Evolutionary conservation across 306 rosid genomes (phyloP).

Genomic region (Rosa lucieae): DNA sequence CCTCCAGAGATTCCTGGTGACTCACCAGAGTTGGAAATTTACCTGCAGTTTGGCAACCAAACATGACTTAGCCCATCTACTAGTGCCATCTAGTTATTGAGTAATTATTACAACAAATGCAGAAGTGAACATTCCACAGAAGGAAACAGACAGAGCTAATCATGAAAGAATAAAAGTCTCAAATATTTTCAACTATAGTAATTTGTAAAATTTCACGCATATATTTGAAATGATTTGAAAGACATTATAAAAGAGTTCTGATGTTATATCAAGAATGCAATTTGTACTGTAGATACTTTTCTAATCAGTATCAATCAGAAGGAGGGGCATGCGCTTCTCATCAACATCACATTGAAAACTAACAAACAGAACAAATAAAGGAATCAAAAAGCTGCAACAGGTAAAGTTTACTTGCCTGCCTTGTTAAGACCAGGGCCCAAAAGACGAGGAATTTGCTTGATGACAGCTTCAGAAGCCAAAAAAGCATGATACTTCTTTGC

Average conservation of each 20-base stretch:
- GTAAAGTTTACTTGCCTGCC: slow-evolving; percentile 55
- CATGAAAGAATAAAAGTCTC: neutral
- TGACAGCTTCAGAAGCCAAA: slow-evolving; percentile 79
- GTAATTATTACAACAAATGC: neutral
- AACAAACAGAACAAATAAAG: neutral
- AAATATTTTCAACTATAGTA: neutral
- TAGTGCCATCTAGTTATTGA: neutral
- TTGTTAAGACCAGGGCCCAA: slow-evolving; percentile 79
- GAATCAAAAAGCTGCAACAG: neutral
- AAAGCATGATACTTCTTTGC: slow-evolving; percentile 73
- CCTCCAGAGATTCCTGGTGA: slow-evolving; percentile 71
- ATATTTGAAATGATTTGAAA: neutral
- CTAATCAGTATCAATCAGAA: neutral
- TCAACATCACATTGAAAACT: neutral
- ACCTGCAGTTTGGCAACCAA: slow-evolving; percentile 40
- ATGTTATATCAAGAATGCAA: neutral
- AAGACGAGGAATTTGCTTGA: slow-evolving; percentile 77
- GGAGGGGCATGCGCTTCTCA: neutral
- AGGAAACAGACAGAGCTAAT: too few relatives aligned
- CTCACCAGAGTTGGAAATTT: slow-evolving; percentile 69
- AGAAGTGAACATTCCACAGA: neutral
- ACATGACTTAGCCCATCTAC: neutral
- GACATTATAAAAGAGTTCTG: neutral
- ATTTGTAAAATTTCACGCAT: neutral
- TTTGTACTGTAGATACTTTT: neutral